These are phyloP conservation scores for Angomonas ambiguus DNA, from an alignment of 208 protist genomes.

Conservation along the genomic window DNA sequence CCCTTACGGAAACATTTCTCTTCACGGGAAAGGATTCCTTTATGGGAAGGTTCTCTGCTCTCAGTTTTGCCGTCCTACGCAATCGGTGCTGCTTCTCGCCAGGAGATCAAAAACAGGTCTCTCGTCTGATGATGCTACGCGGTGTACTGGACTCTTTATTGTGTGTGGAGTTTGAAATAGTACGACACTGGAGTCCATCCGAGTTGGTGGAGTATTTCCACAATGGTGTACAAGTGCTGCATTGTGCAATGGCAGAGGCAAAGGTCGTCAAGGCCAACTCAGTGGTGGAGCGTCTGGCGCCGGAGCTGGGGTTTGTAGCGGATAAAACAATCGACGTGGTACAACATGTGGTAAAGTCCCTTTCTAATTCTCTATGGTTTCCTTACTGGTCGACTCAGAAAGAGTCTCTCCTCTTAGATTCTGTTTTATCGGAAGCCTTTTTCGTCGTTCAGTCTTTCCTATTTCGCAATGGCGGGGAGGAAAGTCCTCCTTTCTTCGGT, in stretches of 20 bases:
- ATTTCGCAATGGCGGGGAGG: background rate
- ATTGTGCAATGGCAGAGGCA: background rate
- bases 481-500: background rate
- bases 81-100: background rate
- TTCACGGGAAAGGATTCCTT: background rate
- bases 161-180: background rate
- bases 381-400: background rate
- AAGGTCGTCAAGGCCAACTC: background rate
- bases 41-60: background rate
- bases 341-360: background rate
- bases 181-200: background rate
- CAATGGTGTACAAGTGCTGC: background rate
- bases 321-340: background rate
- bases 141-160: background rate
- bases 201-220: background rate
- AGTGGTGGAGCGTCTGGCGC: background rate
- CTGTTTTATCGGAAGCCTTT: background rate
- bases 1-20: background rate
- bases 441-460: background rate
- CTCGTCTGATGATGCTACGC: background rate
- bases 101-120: background rate
- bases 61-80: background rate
- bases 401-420: background rate
- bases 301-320: background rate
- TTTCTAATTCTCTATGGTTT: background rate